phyloP scores from a whole-genome alignment of 140 eudicot species.

The Oenanthe javanica region DNA sequence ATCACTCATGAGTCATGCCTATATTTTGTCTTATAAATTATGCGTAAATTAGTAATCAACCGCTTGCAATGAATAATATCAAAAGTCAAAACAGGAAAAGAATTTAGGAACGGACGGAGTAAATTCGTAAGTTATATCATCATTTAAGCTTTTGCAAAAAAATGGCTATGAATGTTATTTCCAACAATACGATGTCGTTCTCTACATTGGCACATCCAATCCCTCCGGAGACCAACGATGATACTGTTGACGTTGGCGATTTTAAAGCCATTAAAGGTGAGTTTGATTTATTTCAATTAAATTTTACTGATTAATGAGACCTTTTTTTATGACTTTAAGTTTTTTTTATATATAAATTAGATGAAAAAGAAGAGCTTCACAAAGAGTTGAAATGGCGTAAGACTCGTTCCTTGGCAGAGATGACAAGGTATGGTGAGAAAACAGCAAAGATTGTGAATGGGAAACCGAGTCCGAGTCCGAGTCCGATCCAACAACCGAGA shows the following conservation, averaged over 20 bases:
- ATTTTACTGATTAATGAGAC: background rate
- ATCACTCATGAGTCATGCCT: no score
- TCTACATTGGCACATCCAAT: background rate
- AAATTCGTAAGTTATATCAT: no score
- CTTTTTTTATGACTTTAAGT: no score
- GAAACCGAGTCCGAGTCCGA: slow-evolving; percentile 60
- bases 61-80: no score
- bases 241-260: background rate
- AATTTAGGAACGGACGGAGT: no score
- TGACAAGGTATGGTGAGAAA: slow-evolving; percentile 48
- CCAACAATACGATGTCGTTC: background rate
- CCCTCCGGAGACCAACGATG: background rate
- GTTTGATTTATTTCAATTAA: background rate
- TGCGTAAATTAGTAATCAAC: no score
- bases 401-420: slow-evolving; percentile 30
- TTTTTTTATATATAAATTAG: slow-evolving; percentile 8
- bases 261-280: slow-evolving; percentile 23
- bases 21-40: no score
- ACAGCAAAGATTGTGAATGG: slow-evolving; percentile 82
- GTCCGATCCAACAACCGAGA: slow-evolving; percentile 89
- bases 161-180: background rate
- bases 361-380: slow-evolving; percentile 21
- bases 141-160: no score
- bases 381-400: slow-evolving; percentile 71
- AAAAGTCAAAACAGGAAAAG: no score